These are phyloP conservation scores for Pseudozyma hubeiensis DNA, from an alignment of 1,284 basidiomycete species.

Conservation along the genomic window DNA sequence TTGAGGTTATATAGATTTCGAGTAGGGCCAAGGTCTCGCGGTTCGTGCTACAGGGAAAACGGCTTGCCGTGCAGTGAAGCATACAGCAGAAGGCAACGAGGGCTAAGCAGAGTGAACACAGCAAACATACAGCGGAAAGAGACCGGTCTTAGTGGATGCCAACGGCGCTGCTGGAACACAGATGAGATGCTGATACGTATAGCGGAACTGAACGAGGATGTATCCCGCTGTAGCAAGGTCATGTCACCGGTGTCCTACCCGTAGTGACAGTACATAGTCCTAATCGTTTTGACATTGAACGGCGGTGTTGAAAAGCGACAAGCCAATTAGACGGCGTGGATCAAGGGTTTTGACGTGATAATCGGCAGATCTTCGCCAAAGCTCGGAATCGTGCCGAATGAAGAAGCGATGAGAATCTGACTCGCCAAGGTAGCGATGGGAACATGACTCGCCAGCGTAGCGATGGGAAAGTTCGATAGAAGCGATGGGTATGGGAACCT, in stretches of 20 bases:
- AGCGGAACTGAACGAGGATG: neutral
- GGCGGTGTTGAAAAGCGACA: neutral
- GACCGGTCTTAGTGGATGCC: neutral
- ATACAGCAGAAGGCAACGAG: neutral
- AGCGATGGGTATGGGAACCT: conserved; percentile 21
- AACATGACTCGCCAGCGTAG: conserved; percentile 3
- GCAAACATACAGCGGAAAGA: neutral
- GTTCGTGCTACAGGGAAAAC: neutral
- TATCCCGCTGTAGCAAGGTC: neutral
- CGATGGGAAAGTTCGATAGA: conserved; percentile 12
- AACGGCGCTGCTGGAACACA: neutral
- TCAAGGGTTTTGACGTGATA: conserved; percentile 2
- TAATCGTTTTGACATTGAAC: too few relatives aligned
- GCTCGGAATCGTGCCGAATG: neutral
- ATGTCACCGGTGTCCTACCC: too few relatives aligned
- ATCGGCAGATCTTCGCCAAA: neutral
- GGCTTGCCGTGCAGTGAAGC: neutral
- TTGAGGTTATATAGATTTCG: conserved; percentile 15
- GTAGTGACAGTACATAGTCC: too few relatives aligned
- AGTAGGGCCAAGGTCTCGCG: neutral
- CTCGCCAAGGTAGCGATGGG: neutral
- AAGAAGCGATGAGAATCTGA: neutral
- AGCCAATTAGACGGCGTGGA: conserved; percentile 13
- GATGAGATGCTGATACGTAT: neutral
- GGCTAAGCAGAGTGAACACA: neutral